Evolutionary conservation across 345 rosid species (phyloP).

Genomic region (Eucalyptus melliodora): DNA sequence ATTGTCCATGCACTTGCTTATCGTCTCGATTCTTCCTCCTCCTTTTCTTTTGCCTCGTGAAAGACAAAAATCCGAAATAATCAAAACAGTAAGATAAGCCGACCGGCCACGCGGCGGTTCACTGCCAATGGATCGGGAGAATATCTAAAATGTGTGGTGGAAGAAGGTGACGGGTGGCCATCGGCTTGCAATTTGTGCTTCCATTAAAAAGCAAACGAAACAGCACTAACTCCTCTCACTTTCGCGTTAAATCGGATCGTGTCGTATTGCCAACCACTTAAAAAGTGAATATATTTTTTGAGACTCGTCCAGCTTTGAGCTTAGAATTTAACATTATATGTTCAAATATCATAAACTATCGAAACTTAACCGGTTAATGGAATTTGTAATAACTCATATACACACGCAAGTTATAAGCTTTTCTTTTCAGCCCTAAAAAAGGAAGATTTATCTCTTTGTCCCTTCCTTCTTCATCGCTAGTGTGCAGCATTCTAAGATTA

Average conservation of each 20-base stretch:
- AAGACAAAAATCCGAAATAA: neutral
- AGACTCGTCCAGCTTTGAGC: neutral
- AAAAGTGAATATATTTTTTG: too few relatives aligned
- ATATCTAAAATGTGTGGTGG: neutral
- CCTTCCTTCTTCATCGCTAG: neutral
- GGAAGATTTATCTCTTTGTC: neutral
- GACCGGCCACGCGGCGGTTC: neutral
- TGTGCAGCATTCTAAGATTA: neutral
- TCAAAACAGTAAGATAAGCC: neutral
- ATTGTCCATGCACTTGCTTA: neutral
- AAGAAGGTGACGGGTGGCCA: neutral
- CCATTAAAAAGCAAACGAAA: neutral
- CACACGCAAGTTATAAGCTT: neutral
- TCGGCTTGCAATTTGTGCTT: neutral
- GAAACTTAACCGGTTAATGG: fast-evolving
- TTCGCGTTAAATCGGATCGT: neutral
- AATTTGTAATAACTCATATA: neutral
- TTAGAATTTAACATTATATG: neutral
- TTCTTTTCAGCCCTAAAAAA: neutral
- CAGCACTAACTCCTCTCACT: neutral
- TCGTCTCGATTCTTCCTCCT: neutral
- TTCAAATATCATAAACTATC: too few relatives aligned
- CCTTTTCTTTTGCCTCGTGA: neutral
- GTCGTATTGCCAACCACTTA: too few relatives aligned
- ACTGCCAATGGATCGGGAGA: neutral